A percentile compares a stretch with the other conserved stretches of the same genome.
These are phyloP conservation scores for Cyclotella baltica DNA, from an alignment of 108 stramenopile species.

Conservation along the genomic window DNA sequence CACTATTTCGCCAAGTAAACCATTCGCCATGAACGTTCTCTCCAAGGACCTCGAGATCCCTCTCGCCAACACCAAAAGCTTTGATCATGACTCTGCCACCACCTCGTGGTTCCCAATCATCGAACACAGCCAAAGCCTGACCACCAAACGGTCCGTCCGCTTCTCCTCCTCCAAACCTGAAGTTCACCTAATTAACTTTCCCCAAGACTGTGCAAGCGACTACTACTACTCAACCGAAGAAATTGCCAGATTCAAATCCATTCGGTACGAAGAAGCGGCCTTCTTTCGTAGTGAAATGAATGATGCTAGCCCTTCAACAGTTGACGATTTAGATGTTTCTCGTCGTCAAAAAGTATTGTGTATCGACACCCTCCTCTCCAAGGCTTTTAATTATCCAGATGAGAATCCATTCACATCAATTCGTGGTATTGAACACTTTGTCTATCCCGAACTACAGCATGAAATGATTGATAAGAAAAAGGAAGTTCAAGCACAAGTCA, in stretches of 20 bases:
- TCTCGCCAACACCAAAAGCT: too few species aligned
- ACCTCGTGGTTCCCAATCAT: too few species aligned
- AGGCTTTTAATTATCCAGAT: conserved; percentile 20
- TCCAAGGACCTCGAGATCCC: too few species aligned
- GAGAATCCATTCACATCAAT: conserved; percentile 22
- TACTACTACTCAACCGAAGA: conserved; percentile 26
- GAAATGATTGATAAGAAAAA: conserved; percentile 51
- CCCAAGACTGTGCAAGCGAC: conserved; percentile 27
- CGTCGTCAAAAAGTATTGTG: not conserved
- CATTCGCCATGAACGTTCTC: too few species aligned
- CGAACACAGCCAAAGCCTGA: too few species aligned
- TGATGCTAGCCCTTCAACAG: too few species aligned
- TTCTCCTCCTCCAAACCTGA: conserved; percentile 41
- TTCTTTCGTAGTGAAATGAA: conserved; percentile 6
- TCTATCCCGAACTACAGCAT: conserved; percentile 42
- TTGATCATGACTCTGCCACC: too few species aligned
- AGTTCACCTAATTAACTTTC: conserved; percentile 21
- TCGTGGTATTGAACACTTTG: conserved; percentile 45
- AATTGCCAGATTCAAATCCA: conserved; percentile 22
- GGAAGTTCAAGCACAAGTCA: conserved; percentile 33
- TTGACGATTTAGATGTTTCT: too few species aligned
- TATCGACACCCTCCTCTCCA: not conserved
- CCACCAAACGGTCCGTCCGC: conserved; percentile 38
- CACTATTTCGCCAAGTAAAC: too few species aligned
- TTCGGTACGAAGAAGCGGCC: conserved; percentile 36